Evolutionary conservation across 2,329 filamentous ascomycete species (phyloP).

Genomic region (Aspergillus flavus): DNA sequence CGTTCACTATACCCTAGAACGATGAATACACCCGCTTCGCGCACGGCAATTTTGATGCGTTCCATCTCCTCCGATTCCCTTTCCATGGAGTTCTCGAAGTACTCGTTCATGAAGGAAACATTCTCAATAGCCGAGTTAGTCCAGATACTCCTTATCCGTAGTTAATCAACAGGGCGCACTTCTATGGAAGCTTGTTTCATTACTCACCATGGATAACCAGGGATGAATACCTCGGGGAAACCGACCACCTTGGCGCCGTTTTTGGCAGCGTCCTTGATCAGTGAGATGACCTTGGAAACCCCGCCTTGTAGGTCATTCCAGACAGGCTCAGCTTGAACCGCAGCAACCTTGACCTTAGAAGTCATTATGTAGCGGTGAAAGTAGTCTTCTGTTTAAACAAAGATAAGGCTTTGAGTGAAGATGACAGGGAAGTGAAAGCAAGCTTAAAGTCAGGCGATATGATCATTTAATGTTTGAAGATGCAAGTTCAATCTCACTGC

Average conservation of each 20-base stretch:
- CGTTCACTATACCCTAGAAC: constrained; percentile 47
- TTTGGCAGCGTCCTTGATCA: constrained; percentile 56
- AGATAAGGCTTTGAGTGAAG: neutral
- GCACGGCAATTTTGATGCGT: constrained; percentile 35
- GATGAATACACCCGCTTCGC: constrained; percentile 40
- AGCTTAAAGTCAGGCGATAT: neutral
- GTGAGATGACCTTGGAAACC: constrained; percentile 56
- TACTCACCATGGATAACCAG: constrained; percentile 44
- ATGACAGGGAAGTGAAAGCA: neutral
- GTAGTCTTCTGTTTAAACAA: neutral
- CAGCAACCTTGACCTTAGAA: constrained; percentile 5
- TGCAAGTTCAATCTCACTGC: neutral
- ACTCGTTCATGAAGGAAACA: constrained; percentile 7
- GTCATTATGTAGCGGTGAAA: neutral
- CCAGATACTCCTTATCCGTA: constrained; percentile 8
- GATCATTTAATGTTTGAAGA: neutral
- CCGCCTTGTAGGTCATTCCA: constrained; percentile 36
- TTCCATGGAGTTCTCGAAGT: constrained; percentile 4
- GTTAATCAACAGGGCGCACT: neutral
- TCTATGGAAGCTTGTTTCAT: too few species aligned
- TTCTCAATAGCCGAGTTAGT: neutral
- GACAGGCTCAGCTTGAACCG: constrained; percentile 56
- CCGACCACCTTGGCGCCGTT: constrained; percentile 56
- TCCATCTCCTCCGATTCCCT: constrained; percentile 36
- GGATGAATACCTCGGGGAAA: constrained; percentile 54